Conservation (phyloP, 176 grass and related monocot species). For the Triticum monococcum region DNA sequence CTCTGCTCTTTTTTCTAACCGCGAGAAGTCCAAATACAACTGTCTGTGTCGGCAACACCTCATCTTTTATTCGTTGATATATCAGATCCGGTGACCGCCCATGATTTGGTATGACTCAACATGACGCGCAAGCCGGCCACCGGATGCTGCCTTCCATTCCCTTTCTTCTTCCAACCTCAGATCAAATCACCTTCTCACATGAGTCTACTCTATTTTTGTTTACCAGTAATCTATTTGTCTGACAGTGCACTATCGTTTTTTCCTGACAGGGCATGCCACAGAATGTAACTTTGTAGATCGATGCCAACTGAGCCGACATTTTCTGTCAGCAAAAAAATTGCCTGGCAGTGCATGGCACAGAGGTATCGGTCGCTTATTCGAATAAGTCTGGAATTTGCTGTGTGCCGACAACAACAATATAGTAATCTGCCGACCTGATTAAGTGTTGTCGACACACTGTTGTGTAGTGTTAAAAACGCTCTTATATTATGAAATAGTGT, state of each 20-base stretch:
- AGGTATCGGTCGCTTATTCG: no score
- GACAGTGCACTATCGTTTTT: no score
- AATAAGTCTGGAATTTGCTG: no score
- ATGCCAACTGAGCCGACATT: background rate
- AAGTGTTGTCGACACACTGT: no score
- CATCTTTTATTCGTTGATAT: background rate
- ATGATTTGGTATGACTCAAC: slow-evolving; percentile 20
- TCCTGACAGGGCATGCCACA: no score
- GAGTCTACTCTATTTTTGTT: no score
- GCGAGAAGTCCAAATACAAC: slow-evolving; percentile 9
- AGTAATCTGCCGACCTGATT: no score
- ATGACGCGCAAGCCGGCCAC: slow-evolving; percentile 13
- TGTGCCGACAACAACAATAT: no score
- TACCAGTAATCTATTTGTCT: no score
- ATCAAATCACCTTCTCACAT: background rate
- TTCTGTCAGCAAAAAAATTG: background rate
- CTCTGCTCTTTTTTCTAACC: background rate
- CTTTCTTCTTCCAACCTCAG: background rate
- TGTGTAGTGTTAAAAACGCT: no score
- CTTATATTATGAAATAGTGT: no score
- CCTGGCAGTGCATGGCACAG: no score
- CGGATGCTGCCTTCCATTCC: background rate
- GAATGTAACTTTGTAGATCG: background rate
- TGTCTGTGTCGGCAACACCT: slow-evolving; percentile 1
- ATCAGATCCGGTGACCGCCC: slow-evolving; percentile 24